Base-by-base conservation (phyloP, 305 asterid genomes). In the Coffea humblotiana region DNA sequence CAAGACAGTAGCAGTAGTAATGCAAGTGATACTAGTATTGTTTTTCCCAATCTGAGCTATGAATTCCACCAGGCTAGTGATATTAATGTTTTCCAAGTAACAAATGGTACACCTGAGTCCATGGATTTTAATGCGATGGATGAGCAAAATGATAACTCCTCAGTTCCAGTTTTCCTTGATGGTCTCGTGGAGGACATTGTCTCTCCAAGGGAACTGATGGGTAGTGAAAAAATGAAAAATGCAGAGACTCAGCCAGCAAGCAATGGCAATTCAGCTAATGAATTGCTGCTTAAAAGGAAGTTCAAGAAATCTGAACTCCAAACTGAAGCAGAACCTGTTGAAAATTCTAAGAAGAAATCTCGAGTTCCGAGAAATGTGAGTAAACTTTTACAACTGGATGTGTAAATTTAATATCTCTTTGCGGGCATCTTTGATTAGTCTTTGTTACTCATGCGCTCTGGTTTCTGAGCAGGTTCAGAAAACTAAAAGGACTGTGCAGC, bases 341-440 rank as follows among this genome's bases (percentile, higher is more conserved):
- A 82, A 74, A 80, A 72, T 70, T 91, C 92, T 0, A 91, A 86
- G 85, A 93, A 88, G 85, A 93, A 85, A 80, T 65, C 92, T 15
- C 84, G 96, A n/a, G 88, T 64, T 40, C 75, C 92, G 58, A 87
- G 85, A 89, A 80, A 89, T 79, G 98, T 93, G 83, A 89, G 97
- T 77, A 43, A 3, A 68, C 43, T 23, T 58, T 74, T 1, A 8
- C 49, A 52, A 47, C 27, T 43, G 73, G 18, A 27, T 45, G 12
- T 32, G 48, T 45, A 52, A 35, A 3, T 29, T 27, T n/a, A 70
- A 27, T 21, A 1, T 16, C 18, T 15, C 66, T 48, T 48, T 1
- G 2, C 25, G 0, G 40, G 23, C 19, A 19, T 49, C n/a, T 65
- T 51, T 83, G 25, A 49, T 71, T 60, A 11, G 35, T n/a, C 32